phyloP scores from a whole-genome alignment of 768 basidiomycete species.

The Astraeus odoratus region DNA sequence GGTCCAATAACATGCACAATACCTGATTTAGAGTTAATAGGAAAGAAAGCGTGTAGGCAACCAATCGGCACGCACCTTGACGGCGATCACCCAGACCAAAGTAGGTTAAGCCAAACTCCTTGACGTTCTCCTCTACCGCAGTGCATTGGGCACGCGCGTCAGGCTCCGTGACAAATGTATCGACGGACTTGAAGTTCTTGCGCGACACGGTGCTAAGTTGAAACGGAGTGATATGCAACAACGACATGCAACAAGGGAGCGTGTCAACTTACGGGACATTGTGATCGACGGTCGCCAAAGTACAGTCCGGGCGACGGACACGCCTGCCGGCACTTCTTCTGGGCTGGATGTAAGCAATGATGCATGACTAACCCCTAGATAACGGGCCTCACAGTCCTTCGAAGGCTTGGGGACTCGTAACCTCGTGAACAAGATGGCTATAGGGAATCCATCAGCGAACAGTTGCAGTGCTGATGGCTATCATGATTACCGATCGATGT shows the following conservation, averaged over 20 bases:
- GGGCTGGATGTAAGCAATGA: conserved; percentile 9
- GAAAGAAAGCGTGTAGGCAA: background rate
- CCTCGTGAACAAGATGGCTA: conserved; percentile 75
- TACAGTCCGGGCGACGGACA: conserved; percentile 83
- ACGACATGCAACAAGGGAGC: background rate
- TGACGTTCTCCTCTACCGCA: conserved; percentile 84
- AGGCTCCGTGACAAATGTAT: conserved; percentile 73
- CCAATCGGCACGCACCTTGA: conserved; percentile 49
- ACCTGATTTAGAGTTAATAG: conserved; percentile 33
- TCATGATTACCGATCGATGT: conserved; percentile 63
- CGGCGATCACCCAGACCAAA: conserved; percentile 87
- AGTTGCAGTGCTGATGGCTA: background rate
- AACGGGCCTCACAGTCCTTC: conserved; percentile 63
- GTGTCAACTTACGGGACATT: conserved; percentile 65
- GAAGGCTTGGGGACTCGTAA: conserved; percentile 91
- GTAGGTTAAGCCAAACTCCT: conserved; percentile 87
- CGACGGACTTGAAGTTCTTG: conserved; percentile 65
- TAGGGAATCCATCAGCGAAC: background rate
- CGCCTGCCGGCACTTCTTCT: conserved; percentile 69
- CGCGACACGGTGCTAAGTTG: conserved; percentile 56
- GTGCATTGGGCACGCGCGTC: conserved; percentile 80
- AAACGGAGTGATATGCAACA: background rate
- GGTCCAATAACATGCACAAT: conserved; percentile 90
- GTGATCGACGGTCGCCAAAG: conserved; percentile 84
- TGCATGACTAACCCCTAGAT: background rate